phyloP scores from a whole-genome alignment of 148 eudicot genomes.

The Rhododendron mucronatum region DNA sequence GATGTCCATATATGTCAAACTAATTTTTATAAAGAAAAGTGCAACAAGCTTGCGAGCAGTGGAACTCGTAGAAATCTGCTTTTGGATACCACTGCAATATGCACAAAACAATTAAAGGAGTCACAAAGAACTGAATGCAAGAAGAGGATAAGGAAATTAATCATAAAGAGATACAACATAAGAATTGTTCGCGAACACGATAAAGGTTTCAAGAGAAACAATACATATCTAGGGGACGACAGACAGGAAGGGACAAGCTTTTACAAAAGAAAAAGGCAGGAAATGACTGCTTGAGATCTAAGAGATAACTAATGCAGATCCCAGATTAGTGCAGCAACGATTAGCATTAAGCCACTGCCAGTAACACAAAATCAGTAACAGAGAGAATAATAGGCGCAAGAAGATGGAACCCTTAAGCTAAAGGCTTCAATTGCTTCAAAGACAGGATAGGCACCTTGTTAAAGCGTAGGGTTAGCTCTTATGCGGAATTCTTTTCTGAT shows the following conservation, averaged over 20 bases:
- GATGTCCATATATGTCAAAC: slow-evolving; percentile 78
- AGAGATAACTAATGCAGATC: background rate
- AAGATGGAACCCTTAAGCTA: background rate
- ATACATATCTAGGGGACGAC: background rate
- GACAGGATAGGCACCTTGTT: background rate
- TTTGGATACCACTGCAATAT: slow-evolving; percentile 72
- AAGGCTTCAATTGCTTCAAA: background rate
- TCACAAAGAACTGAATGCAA: background rate
- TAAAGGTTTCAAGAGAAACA: background rate
- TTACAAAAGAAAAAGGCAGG: background rate
- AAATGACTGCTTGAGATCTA: background rate
- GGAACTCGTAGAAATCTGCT: slow-evolving; percentile 63
- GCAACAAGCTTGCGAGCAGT: slow-evolving; percentile 55
- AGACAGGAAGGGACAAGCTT: background rate
- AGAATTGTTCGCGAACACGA: background rate
- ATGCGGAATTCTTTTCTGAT: background rate
- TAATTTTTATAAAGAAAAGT: slow-evolving; percentile 53
- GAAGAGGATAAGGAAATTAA: background rate
- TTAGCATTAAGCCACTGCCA: background rate
- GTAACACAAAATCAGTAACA: background rate
- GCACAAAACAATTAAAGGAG: background rate
- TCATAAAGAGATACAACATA: background rate
- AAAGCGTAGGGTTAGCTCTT: background rate
- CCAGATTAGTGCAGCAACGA: background rate
- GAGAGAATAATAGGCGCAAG: background rate